A percentile compares a stretch with the other conserved stretches of the same genome.
phyloP scores from a whole-genome alignment of 106 monocot species.

The Allium cepa region DNA sequence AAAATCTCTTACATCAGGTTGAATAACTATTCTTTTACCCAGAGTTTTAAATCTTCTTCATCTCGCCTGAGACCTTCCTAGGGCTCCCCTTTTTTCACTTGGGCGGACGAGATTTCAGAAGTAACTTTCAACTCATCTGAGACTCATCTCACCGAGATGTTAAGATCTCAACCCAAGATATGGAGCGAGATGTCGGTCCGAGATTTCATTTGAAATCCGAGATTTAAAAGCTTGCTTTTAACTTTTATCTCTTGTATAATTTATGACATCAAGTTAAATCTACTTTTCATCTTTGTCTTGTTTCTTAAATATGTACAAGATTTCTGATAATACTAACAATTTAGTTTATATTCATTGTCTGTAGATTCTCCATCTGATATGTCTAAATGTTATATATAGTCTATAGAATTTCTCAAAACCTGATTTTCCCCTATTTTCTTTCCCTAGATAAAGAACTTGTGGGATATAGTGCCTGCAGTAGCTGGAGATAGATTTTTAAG shows the following conservation, averaged over 20 bases:
- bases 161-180: no score
- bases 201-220: no score
- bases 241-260: not conserved
- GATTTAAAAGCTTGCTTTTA: not conserved
- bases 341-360: not conserved
- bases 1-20: slow-evolving; percentile 93
- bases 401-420: not conserved
- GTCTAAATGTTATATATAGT: not conserved
- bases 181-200: no score
- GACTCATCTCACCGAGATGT: no score
- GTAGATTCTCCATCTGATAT: not conserved
- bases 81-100: no score
- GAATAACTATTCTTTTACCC: not conserved
- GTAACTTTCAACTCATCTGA: no score
- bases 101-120: no score
- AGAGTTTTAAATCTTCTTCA: no score
- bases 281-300: not conserved
- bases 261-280: not conserved
- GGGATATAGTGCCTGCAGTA: slow-evolving; percentile 74
- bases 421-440: not conserved
- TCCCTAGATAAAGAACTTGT: slow-evolving; percentile 67
- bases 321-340: not conserved
- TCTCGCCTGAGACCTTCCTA: no score
- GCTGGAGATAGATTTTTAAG: slow-evolving; percentile 82
- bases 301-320: not conserved